These are phyloP conservation scores for Neolentinus lepideus DNA, from an alignment of 1,284 basidiomycete species.

Conservation along the genomic window DNA sequence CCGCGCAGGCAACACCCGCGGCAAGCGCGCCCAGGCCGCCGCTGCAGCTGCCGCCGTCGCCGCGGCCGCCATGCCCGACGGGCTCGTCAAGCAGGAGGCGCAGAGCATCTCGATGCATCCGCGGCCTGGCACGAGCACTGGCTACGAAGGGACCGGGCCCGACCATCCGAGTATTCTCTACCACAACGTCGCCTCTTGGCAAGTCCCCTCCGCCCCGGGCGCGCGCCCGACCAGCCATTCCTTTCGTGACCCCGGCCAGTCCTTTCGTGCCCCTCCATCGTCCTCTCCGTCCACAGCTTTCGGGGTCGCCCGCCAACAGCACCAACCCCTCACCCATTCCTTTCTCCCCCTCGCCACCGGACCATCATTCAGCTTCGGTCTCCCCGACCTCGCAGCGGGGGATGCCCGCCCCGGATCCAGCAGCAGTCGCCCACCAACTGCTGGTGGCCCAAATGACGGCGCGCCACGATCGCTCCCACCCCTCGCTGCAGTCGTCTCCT, in stretches of 20 bases:
- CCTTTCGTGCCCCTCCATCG: conserved; percentile 51
- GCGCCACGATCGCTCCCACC: conserved; percentile 52
- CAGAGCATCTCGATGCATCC: conserved; percentile 29
- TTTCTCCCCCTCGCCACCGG: conserved; percentile 51
- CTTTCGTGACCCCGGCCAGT: conserved; percentile 68
- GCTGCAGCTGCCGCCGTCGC: conserved; percentile 13
- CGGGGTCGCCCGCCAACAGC: conserved; percentile 29
- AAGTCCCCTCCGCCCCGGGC: conserved; percentile 27
- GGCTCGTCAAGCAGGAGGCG: conserved; percentile 34
- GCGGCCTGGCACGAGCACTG: conserved; percentile 59
- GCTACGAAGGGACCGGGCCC: conserved; percentile 46
- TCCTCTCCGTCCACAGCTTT: conserved; percentile 27
- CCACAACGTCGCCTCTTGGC: conserved; percentile 20
- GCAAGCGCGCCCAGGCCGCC: conserved; percentile 27
- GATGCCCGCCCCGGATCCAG: conserved; percentile 39
- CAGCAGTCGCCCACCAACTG: conserved; percentile 38
- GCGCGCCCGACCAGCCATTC: conserved; percentile 37
- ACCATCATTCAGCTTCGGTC: conserved; percentile 39
- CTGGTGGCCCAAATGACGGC: conserved; percentile 16
- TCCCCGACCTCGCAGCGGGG: conserved; percentile 29
- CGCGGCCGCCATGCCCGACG: conserved; percentile 11
- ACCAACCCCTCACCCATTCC: conserved; percentile 50
- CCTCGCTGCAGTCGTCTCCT: conserved; percentile 66
- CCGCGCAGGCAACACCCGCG: conserved; percentile 42
- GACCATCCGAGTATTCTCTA: conserved; percentile 33